Conservation (phyloP, 805 yeast genomes). For the Groenewaldozyma tartarivorans region DNA sequence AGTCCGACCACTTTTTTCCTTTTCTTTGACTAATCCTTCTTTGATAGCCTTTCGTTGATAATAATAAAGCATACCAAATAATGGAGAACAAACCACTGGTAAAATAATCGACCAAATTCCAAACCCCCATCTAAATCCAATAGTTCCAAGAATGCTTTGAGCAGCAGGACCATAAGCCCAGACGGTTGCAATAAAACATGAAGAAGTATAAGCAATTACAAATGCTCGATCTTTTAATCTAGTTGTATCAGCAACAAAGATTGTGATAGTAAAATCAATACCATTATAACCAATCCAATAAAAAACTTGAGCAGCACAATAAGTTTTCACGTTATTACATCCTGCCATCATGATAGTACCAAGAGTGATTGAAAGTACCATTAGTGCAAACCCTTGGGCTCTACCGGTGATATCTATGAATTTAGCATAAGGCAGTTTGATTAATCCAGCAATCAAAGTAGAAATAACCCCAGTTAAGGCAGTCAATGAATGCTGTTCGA, state of each 20-base stretch:
- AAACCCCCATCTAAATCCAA: slow-evolving; percentile 35
- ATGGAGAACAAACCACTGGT: slow-evolving; percentile 29
- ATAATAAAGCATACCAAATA: slow-evolving; percentile 23
- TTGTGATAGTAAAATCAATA: slow-evolving; percentile 39
- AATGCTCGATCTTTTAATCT: slow-evolving; percentile 36
- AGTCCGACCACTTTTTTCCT: slow-evolving; percentile 20
- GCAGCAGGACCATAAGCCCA: slow-evolving; percentile 26
- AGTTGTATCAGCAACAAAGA: slow-evolving; percentile 53
- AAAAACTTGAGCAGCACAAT: slow-evolving; percentile 41
- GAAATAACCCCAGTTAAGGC: no score
- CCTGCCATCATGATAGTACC: slow-evolving; percentile 52
- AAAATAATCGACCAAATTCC: slow-evolving; percentile 39
- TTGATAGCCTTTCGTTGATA: no score
- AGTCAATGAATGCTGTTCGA: slow-evolving; percentile 19
- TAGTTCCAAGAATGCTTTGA: slow-evolving; percentile 17
- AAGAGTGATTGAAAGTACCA: slow-evolving; percentile 40
- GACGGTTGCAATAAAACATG: slow-evolving; percentile 27
- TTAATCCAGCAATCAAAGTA: slow-evolving; percentile 26
- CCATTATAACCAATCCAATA: slow-evolving; percentile 47
- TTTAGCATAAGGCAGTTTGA: slow-evolving; percentile 32
- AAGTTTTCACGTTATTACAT: slow-evolving; percentile 41
- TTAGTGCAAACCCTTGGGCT: slow-evolving; percentile 35
- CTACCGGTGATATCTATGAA: slow-evolving; percentile 50
- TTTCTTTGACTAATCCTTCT: no score
- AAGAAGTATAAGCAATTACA: slow-evolving; percentile 22